Percentiles rank a stretch among this genome's conserved stretches.
phyloP scores from a whole-genome alignment of 1,139 yeast genomes.

The Suhomyces taliae region DNA sequence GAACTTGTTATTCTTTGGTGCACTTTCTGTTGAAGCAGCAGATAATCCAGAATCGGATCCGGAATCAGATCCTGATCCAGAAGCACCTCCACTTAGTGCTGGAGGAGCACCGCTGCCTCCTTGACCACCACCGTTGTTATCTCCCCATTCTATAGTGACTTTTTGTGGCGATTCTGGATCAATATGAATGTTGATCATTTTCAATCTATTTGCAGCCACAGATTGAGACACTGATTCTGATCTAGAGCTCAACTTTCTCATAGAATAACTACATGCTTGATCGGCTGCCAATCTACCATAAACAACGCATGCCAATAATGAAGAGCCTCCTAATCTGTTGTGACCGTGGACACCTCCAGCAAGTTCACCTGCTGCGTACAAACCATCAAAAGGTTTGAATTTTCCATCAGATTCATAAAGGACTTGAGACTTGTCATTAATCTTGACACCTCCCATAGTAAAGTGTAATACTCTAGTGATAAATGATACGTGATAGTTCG shows the following conservation, averaged over 20 bases:
- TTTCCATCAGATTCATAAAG: slow-evolving; percentile 34
- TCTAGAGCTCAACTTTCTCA: slow-evolving; percentile 29
- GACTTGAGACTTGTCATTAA: slow-evolving; percentile 59
- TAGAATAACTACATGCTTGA: slow-evolving; percentile 32
- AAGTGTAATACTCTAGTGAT: slow-evolving; percentile 80
- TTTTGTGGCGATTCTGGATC: slow-evolving; percentile 36
- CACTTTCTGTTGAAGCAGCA: neutral
- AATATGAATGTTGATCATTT: slow-evolving; percentile 47
- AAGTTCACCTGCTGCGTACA: slow-evolving; percentile 78
- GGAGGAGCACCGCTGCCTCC: neutral
- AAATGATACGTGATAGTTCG: slow-evolving; percentile 49
- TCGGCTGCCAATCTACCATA: slow-evolving; percentile 70
- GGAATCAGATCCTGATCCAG: neutral
- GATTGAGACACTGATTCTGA: slow-evolving; percentile 2
- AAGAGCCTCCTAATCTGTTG: slow-evolving; percentile 75
- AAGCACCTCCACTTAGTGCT: neutral
- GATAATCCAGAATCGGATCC: neutral
- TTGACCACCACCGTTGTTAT: neutral
- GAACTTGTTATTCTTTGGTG: slow-evolving; percentile 18
- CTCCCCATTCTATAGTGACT: slow-evolving; percentile 32
- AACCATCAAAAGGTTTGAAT: slow-evolving; percentile 49
- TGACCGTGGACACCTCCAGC: slow-evolving; percentile 85
- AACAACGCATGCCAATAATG: slow-evolving; percentile 77
- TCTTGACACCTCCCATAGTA: slow-evolving; percentile 84
- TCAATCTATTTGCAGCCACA: slow-evolving; percentile 36